A percentile compares a stretch with the other conserved stretches of the same genome.
Conservation (phyloP, 2,329 filamentous ascomycete species). For the Sporothrix pallida region DNA sequence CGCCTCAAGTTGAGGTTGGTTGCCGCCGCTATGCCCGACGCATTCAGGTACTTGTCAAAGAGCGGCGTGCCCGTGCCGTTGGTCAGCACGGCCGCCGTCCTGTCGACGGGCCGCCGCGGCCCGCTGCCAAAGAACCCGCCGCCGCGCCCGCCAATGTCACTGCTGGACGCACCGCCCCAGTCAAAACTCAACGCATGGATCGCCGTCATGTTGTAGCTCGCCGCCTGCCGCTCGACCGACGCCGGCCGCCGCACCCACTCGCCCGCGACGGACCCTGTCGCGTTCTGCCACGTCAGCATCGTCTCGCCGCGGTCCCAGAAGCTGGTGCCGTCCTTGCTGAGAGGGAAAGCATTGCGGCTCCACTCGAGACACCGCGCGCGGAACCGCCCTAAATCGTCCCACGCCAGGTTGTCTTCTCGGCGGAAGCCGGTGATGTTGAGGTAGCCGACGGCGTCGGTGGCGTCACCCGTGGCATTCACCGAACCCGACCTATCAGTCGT, state of each 20-base stretch:
- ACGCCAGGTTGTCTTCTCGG: conserved; percentile 74
- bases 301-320: conserved; percentile 44
- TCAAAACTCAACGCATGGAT: conserved; percentile 69
- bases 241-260: conserved; percentile 69
- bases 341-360: conserved; percentile 57
- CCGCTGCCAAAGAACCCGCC: conserved; percentile 13
- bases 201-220: conserved; percentile 66
- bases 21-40: background rate
- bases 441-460: conserved; percentile 48
- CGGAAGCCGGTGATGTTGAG: conserved; percentile 81
- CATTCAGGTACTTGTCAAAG: background rate
- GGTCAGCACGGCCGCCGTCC: background rate
- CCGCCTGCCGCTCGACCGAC: conserved; percentile 53
- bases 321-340: conserved; percentile 34
- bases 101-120: background rate
- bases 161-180: conserved; percentile 32
- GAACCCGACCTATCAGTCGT: conserved; percentile 21
- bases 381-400: conserved; percentile 73
- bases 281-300: conserved; percentile 72
- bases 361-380: conserved; percentile 68
- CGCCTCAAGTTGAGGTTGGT: background rate
- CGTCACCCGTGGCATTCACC: background rate
- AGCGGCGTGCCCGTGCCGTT: background rate
- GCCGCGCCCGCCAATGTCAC: background rate
- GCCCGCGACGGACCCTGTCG: conserved; percentile 78